Base-by-base conservation (phyloP, 139 green algal genomes). In the Chlorella sp. region DNA sequence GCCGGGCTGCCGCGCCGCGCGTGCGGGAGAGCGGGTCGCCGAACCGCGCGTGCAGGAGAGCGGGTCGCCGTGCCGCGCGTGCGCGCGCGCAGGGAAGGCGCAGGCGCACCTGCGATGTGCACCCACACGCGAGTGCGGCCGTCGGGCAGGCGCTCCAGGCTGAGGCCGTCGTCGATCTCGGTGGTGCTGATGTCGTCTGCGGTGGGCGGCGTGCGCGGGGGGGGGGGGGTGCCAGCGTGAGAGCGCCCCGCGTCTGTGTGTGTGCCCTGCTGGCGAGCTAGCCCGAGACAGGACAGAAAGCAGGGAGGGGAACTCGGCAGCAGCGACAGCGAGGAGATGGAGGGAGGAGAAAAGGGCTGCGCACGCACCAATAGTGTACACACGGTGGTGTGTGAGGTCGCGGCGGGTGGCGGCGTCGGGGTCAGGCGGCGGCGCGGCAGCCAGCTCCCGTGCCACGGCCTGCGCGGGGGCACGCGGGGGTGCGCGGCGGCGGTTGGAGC, bases 101-200 rank as follows among this genome's bases (percentile, higher is more conserved):
- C n/a, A n/a, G n/a, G n/a, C n/a, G n/a, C n/a, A n/a, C n/a, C n/a
- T n/a, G 94, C 94, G 40, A 98, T 86, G 79, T 98, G 94, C 27
- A 98, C 84, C 95, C 94, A 98, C 56, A 98, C 66, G 66, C 84
- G 74, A 35, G 77, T 17, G 2, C 78, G 42, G 11, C 84, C 89
- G 15, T 86, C 87, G 8, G 71, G 31, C 36, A 94, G 63, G 12
- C 65, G 40, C 67, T 94, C 87, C 12, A 92, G 59, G 7, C 69
- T 84, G 27, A 98, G 50, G 21, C 86, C 94, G 76, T 98, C 94
- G 77, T 98, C 94, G 5, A 90, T 84, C 70, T 97, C 93, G 1
- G 81, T 89, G 9, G 94, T 98, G 55, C 65, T 55, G 6, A 79
- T 84, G 56, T 96, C 93, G 73, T 98, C n/a, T n/a, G n/a, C n/a